Percentiles rank a stretch among this genome's conserved stretches.
These are phyloP conservation scores for Coffea canephora DNA, from an alignment of 257 asterid species.

Conservation along the genomic window DNA sequence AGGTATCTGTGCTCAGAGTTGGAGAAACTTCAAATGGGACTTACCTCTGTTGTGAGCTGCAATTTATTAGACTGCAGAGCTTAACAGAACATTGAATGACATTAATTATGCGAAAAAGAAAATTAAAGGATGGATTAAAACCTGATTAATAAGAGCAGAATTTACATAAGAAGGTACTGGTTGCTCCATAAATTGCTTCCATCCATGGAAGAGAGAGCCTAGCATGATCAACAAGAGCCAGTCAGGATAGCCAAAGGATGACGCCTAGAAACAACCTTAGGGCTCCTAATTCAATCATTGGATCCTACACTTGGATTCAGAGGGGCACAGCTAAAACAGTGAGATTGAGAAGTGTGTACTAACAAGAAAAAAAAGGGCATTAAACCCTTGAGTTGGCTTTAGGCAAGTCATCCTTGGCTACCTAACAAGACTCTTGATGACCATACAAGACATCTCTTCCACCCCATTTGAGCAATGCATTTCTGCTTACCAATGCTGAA, in stretches of 20 bases:
- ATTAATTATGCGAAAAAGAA: too few relatives aligned
- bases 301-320: not conserved
- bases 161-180: not conserved
- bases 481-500: not conserved
- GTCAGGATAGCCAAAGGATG: conserved; percentile 23
- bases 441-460: conserved; percentile 15
- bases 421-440: conserved; percentile 15
- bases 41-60: too few relatives aligned
- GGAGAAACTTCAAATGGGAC: too few relatives aligned
- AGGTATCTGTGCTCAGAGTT: too few relatives aligned
- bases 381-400: not conserved
- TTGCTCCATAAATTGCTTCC: too few relatives aligned
- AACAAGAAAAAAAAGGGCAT: not conserved
- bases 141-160: too few relatives aligned
- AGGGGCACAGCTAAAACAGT: not conserved
- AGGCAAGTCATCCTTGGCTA: conserved; percentile 20
- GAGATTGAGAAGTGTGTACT: not conserved
- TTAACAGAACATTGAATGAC: too few relatives aligned
- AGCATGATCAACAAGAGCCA: conserved; percentile 18
- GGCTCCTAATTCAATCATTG: not conserved
- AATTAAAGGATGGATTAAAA: too few relatives aligned
- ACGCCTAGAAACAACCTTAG: conserved; percentile 18
- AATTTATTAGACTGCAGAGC: too few relatives aligned
- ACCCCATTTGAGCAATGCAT: not conserved
- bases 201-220: conserved; percentile 6